These are phyloP conservation scores for Umbelopsis ramanniana DNA, from an alignment of 192 early-diverging fungal genomes.

Conservation along the genomic window DNA sequence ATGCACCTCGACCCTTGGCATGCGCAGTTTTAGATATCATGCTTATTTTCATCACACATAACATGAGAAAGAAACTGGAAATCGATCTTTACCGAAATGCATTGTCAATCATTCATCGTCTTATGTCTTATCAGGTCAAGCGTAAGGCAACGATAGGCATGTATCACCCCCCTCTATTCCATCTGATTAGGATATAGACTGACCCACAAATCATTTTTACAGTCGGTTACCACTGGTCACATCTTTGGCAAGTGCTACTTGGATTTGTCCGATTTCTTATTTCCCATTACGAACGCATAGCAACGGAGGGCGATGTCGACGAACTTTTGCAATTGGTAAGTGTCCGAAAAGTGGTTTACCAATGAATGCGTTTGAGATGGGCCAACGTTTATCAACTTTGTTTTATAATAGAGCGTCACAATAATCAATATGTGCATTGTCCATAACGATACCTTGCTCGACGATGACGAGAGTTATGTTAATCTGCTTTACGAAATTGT, in stretches of 20 bases:
- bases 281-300: conserved; percentile 42
- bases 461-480: conserved; percentile 54
- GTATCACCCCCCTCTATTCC: too few relatives aligned
- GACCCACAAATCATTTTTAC: background rate
- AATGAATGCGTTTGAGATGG: conserved; percentile 3
- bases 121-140: conserved; percentile 29
- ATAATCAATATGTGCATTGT: conserved; percentile 54
- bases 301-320: conserved; percentile 32
- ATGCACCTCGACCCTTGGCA: conserved; percentile 42
- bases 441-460: conserved; percentile 53
- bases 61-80: conserved; percentile 57
- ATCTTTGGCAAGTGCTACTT: conserved; percentile 57
- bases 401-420: conserved; percentile 38
- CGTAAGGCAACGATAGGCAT: conserved; percentile 33
- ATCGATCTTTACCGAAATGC: conserved; percentile 41
- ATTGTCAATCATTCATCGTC: conserved; percentile 39
- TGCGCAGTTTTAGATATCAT: conserved; percentile 52
- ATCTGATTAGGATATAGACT: background rate
- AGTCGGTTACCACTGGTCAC: conserved; percentile 56
- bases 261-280: conserved; percentile 49
- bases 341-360: background rate
- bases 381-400: background rate
- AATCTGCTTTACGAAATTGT: conserved; percentile 60
- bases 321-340: conserved; percentile 48
- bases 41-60: conserved; percentile 57